Evolutionary conservation across 805 yeast species (phyloP).

Genomic region (Peterozyma toletana): DNA sequence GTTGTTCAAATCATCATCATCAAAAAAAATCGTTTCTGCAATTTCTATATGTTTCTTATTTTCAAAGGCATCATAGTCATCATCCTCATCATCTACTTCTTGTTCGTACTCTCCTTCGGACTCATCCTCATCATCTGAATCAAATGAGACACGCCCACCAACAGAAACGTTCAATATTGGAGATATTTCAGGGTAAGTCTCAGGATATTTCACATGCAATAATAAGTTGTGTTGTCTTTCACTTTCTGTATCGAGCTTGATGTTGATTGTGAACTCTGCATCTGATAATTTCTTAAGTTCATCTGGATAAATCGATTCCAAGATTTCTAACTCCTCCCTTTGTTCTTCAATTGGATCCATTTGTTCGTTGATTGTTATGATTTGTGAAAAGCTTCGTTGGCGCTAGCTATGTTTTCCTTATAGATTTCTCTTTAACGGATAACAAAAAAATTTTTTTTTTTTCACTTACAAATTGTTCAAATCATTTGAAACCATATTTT

Average conservation of each 20-base stretch:
- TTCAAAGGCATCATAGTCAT: conserved; percentile 29
- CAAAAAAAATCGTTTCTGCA: conserved; percentile 53
- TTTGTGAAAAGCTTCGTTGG: too few species aligned
- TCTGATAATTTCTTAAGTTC: conserved; percentile 51
- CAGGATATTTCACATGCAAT: conserved; percentile 67
- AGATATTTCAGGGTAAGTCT: conserved; percentile 71
- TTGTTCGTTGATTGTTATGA: background rate
- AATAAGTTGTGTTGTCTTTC: conserved; percentile 48
- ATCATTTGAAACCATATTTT: background rate
- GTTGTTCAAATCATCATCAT: conserved; percentile 33
- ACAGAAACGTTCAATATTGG: conserved; percentile 46
- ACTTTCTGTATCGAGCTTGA: conserved; percentile 64
- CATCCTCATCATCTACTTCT: conserved; percentile 42
- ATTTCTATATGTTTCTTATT: conserved; percentile 39
- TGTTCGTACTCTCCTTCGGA: conserved; percentile 25
- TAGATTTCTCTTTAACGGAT: background rate
- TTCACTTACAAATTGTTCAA: background rate
- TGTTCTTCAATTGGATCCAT: conserved; percentile 86
- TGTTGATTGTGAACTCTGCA: conserved; percentile 44
- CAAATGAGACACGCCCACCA: conserved; percentile 22
- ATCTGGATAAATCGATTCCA: conserved; percentile 90
- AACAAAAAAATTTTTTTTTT: background rate
- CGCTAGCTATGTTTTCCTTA: background rate
- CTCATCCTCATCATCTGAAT: conserved; percentile 18
- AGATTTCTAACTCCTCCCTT: conserved; percentile 80